phyloP scores from a whole-genome alignment of 23 red algal species.

The Porphyridium purpureum region DNA sequence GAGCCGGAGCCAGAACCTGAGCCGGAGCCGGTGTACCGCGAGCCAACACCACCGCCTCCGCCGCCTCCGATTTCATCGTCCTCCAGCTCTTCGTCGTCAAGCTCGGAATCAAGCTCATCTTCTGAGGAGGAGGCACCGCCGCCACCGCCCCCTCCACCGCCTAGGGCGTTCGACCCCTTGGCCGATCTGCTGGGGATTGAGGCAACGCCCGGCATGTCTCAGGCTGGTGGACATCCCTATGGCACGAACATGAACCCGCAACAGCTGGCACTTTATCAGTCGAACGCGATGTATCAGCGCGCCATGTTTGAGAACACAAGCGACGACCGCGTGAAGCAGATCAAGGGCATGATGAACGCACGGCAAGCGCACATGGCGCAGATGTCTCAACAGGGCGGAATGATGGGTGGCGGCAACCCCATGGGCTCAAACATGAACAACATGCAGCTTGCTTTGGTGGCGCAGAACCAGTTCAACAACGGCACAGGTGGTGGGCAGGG shows the following conservation, averaged over 20 bases:
- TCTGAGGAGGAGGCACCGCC: conserved; percentile 33
- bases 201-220: too few species aligned
- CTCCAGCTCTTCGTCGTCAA: neutral
- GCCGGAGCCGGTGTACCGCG: too few species aligned
- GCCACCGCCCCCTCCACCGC: conserved; percentile 43
- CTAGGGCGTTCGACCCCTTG: conserved; percentile 54
- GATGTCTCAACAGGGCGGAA: conserved; percentile 20
- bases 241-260: too few species aligned
- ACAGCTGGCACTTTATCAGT: neutral
- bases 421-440: conserved; percentile 31
- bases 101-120: conserved; percentile 24
- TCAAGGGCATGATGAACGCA: conserved; percentile 52
- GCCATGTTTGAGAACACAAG: conserved; percentile 34
- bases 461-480: conserved; percentile 8
- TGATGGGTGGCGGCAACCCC: conserved; percentile 10
- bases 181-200: conserved; percentile 53
- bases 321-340: conserved; percentile 50
- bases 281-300: conserved; percentile 32
- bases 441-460: conserved; percentile 8
- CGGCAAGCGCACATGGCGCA: conserved; percentile 1
- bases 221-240: too few species aligned
- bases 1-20: conserved; percentile 30
- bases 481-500: conserved; percentile 7
- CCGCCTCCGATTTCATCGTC: conserved; percentile 6
- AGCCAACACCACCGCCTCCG: conserved; percentile 24